Conservation (phyloP, 106 monocot species). For the Dendrobium nobile region DNA sequence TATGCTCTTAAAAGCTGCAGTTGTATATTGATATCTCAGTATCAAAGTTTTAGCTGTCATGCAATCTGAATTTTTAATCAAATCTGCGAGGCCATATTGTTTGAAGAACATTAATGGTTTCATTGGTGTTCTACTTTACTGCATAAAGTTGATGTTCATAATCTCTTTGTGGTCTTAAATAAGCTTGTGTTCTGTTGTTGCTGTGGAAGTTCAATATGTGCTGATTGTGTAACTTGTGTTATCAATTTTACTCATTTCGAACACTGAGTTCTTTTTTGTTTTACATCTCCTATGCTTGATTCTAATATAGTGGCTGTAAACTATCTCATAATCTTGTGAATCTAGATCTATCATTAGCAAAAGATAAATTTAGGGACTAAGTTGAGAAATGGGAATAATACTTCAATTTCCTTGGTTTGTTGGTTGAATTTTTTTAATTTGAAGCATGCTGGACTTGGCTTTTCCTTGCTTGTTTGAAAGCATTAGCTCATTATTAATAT, state of each 20-base stretch:
- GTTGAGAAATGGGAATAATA: no score
- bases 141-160: neutral
- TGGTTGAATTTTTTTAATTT: neutral
- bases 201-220: neutral
- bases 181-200: neutral
- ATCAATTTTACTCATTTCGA: neutral
- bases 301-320: neutral
- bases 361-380: neutral
- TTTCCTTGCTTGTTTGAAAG: neutral
- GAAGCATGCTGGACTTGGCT: neutral
- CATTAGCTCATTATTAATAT: neutral
- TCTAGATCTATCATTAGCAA: neutral
- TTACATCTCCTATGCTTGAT: neutral
- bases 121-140: neutral
- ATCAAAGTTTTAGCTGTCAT: neutral
- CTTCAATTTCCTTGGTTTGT: no score
- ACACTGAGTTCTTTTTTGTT: neutral
- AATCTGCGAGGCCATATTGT: neutral
- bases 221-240: neutral
- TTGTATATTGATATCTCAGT: neutral
- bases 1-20: neutral
- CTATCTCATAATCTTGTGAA: neutral
- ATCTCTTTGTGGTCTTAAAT: neutral
- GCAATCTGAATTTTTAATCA: neutral
- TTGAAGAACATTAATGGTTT: neutral